These are phyloP conservation scores for Neodidymelliopsis sp. DNA, from an alignment of 2,329 filamentous ascomycete genomes.

Conservation along the genomic window DNA sequence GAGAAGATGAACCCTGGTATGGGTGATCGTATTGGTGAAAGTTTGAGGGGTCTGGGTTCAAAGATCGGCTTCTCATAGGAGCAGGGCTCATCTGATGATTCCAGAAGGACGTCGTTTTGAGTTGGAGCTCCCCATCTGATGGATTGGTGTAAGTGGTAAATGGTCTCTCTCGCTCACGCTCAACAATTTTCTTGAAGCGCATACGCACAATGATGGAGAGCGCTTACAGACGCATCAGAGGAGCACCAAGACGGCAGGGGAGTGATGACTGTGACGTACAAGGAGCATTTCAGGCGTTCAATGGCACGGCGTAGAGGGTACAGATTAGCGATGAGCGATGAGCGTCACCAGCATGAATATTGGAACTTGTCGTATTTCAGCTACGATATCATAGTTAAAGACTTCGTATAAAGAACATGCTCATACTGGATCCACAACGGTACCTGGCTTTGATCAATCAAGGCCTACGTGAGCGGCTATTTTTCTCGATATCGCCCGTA, in stretches of 20 bases:
- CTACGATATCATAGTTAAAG: too few species aligned
- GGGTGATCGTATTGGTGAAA: conserved; percentile 34
- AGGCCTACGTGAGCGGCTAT: too few species aligned
- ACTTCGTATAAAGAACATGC: too few species aligned
- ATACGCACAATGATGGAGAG: too few species aligned
- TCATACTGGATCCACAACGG: too few species aligned
- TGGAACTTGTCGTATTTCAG: too few species aligned
- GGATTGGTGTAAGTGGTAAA: too few species aligned
- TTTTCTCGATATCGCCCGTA: too few species aligned
- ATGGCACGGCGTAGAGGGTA: conserved; percentile 11
- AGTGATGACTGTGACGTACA: neutral
- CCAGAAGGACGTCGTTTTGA: conserved; percentile 1
- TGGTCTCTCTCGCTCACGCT: too few species aligned
- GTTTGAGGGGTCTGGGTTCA: conserved; percentile 37
- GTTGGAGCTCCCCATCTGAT: neutral
- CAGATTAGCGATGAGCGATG: conserved; percentile 6
- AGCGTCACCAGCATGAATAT: neutral
- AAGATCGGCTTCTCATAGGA: conserved; percentile 41
- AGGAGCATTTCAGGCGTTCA: conserved; percentile 19
- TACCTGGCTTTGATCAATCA: too few species aligned
- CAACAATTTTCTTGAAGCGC: too few species aligned
- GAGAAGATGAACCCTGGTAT: conserved; percentile 24
- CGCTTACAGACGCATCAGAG: too few species aligned
- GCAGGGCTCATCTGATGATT: neutral
- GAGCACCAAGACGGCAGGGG: neutral